Evolutionary conservation across 2,329 filamentous ascomycete genomes (phyloP), one percentile per base, ranked within the genome.

Genomic region (Arachnomyces sp.): DNA sequence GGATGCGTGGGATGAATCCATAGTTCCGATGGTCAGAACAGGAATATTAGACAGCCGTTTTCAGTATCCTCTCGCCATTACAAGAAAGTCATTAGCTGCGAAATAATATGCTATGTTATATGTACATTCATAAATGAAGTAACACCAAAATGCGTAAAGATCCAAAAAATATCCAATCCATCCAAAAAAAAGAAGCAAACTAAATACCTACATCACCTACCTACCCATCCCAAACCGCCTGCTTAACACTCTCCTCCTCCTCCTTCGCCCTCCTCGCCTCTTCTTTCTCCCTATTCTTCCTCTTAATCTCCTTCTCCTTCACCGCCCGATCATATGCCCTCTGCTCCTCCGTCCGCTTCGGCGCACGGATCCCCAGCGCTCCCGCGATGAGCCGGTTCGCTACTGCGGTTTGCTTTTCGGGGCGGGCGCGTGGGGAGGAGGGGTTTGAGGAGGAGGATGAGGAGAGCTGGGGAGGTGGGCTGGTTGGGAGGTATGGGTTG

Each of bases 351-450:
- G 87, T 95, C 60, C 81, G 76, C 67, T 78, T 82, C 25, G 87
- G 86, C 28, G 81, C 79, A 55, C 81, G 79, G 40, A 95, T 76
- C 1, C 92, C 92, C 49, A 96, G 67, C 0, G 85, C 88, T 3
- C 84, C 84, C 1, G 87, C 88, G 59, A 98, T 96, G 76, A 98
- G 74, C 43, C 92, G 73, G 46, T 84, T 77, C 4, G 92, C 92
- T 30, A 94, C 87, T 1, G 88, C 86, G 45, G 93, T 93, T 46
- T 89, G 93, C 71, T 94, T 98, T 65, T 94, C 89, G 0, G 88
- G 90, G 30, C 84, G 68, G 41, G 39, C 43, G 11, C 55, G 53
- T 7, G 50, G 34, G 6, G 52, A 44, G 11, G 41, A 37, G 5
- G 43, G 33, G 3, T 45, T 38, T 31, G 15, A 17, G 38, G 63